phyloP scores from a whole-genome alignment of 176 grass and related monocot species.

The Aegilops speltoides region DNA sequence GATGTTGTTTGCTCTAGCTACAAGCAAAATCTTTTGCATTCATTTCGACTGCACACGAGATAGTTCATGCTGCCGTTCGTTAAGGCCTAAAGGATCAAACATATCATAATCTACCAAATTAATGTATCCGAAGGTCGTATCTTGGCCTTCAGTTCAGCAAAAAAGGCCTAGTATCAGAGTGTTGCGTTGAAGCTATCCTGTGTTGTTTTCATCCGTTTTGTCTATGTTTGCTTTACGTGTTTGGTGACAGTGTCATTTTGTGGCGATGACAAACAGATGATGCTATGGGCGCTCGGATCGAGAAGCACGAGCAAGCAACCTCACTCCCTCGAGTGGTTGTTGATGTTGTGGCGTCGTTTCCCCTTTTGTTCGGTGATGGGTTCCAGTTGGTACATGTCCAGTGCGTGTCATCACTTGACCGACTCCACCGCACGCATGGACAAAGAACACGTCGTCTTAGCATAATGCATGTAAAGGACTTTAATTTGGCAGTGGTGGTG shows the following conservation, averaged over 20 bases:
- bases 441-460: no score
- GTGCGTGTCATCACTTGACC: no score
- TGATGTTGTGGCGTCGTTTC: not conserved
- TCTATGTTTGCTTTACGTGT: not conserved
- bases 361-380: no score
- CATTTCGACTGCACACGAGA: no score
- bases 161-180: not conserved
- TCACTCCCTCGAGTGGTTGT: not conserved
- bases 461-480: not conserved
- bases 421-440: no score
- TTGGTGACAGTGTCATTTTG: not conserved
- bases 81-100: no score
- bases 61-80: no score
- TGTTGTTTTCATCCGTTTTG: not conserved
- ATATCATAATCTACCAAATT: no score
- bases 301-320: conserved; percentile 14
- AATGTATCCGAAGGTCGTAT: no score
- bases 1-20: no score
- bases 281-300: not conserved
- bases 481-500: conserved; percentile 40
- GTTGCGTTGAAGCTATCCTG: not conserved
- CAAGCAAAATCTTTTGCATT: no score
- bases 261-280: not conserved
- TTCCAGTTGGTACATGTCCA: no score
- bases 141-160: not conserved